phyloP scores from a whole-genome alignment of 176 grass and related monocot genomes.

The Ananas comosus region DNA sequence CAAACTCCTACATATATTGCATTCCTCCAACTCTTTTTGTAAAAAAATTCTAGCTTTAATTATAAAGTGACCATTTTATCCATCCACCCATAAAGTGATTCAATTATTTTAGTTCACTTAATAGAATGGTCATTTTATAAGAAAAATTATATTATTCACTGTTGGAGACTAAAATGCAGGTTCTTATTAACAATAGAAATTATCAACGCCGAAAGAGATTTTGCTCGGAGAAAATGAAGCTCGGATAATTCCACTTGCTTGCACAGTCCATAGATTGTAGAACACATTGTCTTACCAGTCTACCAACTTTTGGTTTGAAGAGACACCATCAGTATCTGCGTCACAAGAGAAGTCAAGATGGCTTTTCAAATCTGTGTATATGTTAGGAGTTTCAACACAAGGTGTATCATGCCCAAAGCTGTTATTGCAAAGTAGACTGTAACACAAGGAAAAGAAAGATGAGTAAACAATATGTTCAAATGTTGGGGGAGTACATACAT shows the following conservation, averaged over 20 bases:
- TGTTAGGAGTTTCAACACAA: constrained; percentile 29
- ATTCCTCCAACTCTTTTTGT: no score
- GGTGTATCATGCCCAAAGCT: constrained; percentile 40
- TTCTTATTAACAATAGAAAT: background rate
- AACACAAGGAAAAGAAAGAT: constrained; percentile 12
- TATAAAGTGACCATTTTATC: no score
- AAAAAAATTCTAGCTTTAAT: no score
- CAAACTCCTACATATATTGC: no score
- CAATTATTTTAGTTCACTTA: background rate
- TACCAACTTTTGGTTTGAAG: constrained; percentile 42
- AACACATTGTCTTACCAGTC: constrained; percentile 41
- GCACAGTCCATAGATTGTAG: constrained; percentile 5
- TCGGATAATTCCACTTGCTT: background rate
- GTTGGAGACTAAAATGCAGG: background rate
- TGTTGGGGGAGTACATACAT: constrained; percentile 9
- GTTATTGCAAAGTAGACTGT: constrained; percentile 86
- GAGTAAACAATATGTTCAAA: constrained; percentile 8
- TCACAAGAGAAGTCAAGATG: constrained; percentile 37
- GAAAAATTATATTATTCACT: background rate
- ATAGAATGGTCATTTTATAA: background rate
- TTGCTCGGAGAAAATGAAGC: background rate
- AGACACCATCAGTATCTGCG: constrained; percentile 16
- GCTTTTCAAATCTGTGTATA: constrained; percentile 43
- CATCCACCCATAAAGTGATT: no score
- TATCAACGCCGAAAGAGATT: background rate